Conservation (phyloP, 345 rosid species). For the Citrus sp. region DNA sequence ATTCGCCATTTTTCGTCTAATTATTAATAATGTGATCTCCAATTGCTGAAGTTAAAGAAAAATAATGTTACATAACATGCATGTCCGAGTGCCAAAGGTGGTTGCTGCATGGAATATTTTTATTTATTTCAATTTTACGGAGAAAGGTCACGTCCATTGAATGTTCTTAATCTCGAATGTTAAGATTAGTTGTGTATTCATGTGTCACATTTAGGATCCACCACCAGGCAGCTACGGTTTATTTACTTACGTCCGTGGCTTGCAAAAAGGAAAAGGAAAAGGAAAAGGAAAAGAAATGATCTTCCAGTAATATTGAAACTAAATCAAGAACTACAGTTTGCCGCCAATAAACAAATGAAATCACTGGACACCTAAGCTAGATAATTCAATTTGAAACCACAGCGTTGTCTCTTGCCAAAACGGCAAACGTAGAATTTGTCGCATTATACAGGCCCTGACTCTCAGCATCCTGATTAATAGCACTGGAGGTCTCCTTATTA, state of each 20-base stretch:
- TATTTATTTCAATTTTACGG: not conserved
- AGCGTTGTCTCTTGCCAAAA: constrained; percentile 4
- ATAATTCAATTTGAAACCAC: not conserved
- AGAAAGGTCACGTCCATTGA: not conserved
- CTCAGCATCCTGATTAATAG: not conserved
- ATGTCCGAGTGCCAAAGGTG: not conserved
- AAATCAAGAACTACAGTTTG: not conserved
- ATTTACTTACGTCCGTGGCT: constrained; percentile 22
- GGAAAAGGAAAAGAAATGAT: too few relatives aligned
- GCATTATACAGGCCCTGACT: not conserved
- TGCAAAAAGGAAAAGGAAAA: not conserved
- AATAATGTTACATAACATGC: not conserved
- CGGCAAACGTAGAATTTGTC: constrained; percentile 17
- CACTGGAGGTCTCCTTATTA: not conserved
- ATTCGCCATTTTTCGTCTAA: not conserved
- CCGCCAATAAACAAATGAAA: not conserved
- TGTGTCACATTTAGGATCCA: not conserved
- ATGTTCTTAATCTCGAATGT: not conserved
- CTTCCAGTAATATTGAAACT: not conserved
- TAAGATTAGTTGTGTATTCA: not conserved
- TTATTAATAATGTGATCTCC: not conserved
- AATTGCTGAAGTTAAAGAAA: not conserved
- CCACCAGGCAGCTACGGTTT: not conserved
- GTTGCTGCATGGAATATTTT: not conserved
- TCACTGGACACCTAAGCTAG: not conserved